Conservation (phyloP, 805 yeast genomes). For the Priceomyces melissophilus region DNA sequence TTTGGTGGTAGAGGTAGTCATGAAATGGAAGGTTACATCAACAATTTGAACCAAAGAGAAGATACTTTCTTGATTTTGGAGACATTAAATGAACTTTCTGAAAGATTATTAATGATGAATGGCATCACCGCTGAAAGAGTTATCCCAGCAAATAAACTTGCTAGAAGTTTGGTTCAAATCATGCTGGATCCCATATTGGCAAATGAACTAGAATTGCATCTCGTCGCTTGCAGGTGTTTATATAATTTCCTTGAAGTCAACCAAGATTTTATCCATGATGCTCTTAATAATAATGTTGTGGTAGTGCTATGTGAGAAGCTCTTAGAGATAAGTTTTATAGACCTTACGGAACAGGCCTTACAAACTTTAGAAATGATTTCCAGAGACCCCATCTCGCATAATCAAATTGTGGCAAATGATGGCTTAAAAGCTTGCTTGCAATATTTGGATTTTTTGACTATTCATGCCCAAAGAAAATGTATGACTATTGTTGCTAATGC, state of each 20-base stretch:
- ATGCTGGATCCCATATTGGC: conserved; percentile 54
- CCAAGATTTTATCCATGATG: conserved; percentile 57
- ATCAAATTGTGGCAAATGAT: conserved; percentile 52
- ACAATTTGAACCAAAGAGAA: conserved; percentile 40
- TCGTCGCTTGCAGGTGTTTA: conserved; percentile 79
- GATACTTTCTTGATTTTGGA: conserved; percentile 64
- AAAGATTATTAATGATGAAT: conserved; percentile 65
- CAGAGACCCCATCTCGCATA: conserved; percentile 46
- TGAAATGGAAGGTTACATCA: conserved; percentile 34
- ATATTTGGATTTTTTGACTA: conserved; percentile 82
- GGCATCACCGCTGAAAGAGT: conserved; percentile 57
- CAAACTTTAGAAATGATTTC: conserved; percentile 71
- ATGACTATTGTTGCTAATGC: conserved; percentile 69
- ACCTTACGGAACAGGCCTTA: conserved; percentile 86
- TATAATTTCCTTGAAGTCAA: conserved; percentile 77
- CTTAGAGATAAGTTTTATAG: conserved; percentile 76
- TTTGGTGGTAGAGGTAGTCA: conserved; percentile 19
- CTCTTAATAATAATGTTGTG: conserved; percentile 63
- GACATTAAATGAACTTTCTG: conserved; percentile 62
- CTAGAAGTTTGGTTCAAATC: conserved; percentile 53
- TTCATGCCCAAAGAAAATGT: conserved; percentile 84
- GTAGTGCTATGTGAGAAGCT: conserved; percentile 64
- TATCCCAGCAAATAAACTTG: conserved; percentile 57
- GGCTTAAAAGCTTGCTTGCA: conserved; percentile 64
- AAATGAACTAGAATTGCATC: conserved; percentile 73